These are phyloP conservation scores for Moesziomyces globuligerus DNA, from an alignment of 1,284 basidiomycete genomes.

Conservation along the genomic window DNA sequence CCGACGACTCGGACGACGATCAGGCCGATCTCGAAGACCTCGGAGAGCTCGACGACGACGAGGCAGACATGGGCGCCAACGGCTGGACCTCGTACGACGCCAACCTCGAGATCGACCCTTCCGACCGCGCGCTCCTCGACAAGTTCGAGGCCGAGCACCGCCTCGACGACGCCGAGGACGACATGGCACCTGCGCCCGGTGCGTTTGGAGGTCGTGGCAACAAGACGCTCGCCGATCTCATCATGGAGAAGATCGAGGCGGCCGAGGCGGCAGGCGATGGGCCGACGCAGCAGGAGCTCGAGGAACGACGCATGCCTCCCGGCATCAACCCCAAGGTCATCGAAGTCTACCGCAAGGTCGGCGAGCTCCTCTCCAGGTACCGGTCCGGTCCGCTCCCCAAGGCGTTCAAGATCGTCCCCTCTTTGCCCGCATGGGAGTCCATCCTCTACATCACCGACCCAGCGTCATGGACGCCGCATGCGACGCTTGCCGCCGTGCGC, in stretches of 20 bases:
- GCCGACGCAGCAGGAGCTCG: constrained; percentile 24
- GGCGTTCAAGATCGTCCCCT: constrained; percentile 97
- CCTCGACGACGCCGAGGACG: constrained; percentile 33
- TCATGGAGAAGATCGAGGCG: constrained; percentile 87
- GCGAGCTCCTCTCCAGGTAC: constrained; percentile 86
- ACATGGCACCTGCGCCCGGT: constrained; percentile 15
- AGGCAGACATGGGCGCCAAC: constrained; percentile 58
- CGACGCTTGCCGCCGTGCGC: constrained; percentile 89
- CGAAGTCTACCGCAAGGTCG: constrained; percentile 88
- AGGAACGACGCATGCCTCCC: constrained; percentile 70
- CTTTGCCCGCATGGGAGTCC: constrained; percentile 93
- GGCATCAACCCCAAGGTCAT: constrained; percentile 96
- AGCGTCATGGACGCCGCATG: constrained; percentile 94
- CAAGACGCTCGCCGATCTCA: constrained; percentile 83
- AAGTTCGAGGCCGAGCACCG: constrained; percentile 53
- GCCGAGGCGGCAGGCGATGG: constrained; percentile 51
- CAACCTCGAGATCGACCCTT: constrained; percentile 62
- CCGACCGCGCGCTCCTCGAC: constrained; percentile 62
- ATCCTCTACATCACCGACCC: constrained; percentile 92
- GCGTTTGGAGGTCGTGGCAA: constrained; percentile 41
- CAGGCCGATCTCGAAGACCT: constrained; percentile 56
- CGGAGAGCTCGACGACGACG: constrained; percentile 56
- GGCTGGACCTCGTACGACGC: constrained; percentile 55
- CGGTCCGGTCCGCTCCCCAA: constrained; percentile 96
- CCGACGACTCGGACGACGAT: constrained; percentile 68